Conservation (phyloP, 345 rosid genomes). For the Euphorbia peplus region DNA sequence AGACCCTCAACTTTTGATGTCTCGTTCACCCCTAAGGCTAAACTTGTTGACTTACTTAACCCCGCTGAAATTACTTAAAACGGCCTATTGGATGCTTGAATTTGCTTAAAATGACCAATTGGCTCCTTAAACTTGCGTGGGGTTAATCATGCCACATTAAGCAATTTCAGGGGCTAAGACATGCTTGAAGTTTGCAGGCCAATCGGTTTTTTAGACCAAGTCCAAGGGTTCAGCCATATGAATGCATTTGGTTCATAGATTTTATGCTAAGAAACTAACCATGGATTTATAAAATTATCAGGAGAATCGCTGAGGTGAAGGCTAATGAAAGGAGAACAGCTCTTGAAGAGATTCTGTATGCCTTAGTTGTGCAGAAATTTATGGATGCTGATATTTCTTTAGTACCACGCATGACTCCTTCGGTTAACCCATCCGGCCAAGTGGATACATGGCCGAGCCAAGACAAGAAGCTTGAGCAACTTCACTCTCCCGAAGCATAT, state of each 20-base stretch:
- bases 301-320: constrained; percentile 97
- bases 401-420: constrained; percentile 54
- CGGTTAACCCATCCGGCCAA: constrained; percentile 50
- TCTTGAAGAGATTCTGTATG: constrained; percentile 81
- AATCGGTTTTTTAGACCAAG: too few species aligned
- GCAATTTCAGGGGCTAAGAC: too few species aligned
- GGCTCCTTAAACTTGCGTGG: too few species aligned
- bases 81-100: too few species aligned
- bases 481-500: constrained; percentile 84
- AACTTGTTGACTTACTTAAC: too few species aligned
- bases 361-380: constrained; percentile 87
- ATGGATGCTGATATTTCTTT: constrained; percentile 85
- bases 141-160: too few species aligned
- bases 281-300: constrained; percentile 22
- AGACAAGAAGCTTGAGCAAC: constrained; percentile 59
- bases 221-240: too few species aligned
- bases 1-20: too few species aligned
- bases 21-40: too few species aligned
- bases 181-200: too few species aligned
- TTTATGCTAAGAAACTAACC: neutral
- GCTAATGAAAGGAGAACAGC: constrained; percentile 77
- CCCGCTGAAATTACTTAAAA: too few species aligned
- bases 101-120: too few species aligned
- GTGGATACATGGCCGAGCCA: constrained; percentile 70
- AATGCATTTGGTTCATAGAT: neutral